phyloP scores from a whole-genome alignment of 768 basidiomycete species.

The Strobilomyces echinocephalus region DNA sequence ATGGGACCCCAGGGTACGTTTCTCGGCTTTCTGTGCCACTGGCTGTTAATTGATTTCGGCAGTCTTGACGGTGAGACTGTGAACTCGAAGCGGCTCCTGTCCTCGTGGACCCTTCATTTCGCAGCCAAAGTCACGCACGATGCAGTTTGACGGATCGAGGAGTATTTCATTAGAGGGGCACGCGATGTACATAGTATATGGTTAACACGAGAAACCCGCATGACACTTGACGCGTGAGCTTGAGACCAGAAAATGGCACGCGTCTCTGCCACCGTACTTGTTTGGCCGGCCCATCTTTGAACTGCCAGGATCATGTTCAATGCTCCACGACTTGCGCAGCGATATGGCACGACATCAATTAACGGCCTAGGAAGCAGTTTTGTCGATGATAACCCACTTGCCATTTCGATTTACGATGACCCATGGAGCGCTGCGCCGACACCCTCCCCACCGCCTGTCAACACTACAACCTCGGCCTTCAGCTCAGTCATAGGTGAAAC shows the following conservation, averaged over 20 bases:
- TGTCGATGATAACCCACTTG: slow-evolving; percentile 72
- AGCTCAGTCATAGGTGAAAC: slow-evolving; percentile 62
- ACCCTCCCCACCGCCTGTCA: slow-evolving; percentile 60
- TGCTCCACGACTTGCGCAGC: slow-evolving; percentile 68
- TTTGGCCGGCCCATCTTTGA: slow-evolving; percentile 9
- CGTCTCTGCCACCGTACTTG: slow-evolving; percentile 1
- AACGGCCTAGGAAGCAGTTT: slow-evolving; percentile 66
- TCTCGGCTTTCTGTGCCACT: slow-evolving; percentile 2
- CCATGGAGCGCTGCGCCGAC: slow-evolving; percentile 77
- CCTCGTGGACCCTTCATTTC: slow-evolving; percentile 93
- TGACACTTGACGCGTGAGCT: neutral
- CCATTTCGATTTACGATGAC: slow-evolving; percentile 73
- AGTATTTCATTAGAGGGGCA: slow-evolving; percentile 10
- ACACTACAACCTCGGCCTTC: slow-evolving; percentile 50
- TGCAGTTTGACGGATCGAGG: slow-evolving; percentile 18
- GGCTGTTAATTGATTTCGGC: slow-evolving; percentile 15
- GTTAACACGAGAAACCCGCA: slow-evolving; percentile 8
- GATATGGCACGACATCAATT: slow-evolving; percentile 54
- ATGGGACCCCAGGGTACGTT: slow-evolving; percentile 91
- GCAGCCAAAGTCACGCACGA: slow-evolving; percentile 62
- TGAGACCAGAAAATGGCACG: slow-evolving; percentile 3
- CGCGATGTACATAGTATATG: slow-evolving; percentile 21
- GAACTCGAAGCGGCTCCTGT: slow-evolving; percentile 75
- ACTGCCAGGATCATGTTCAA: slow-evolving; percentile 66
- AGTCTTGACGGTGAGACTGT: slow-evolving; percentile 85